Percentiles rank a stretch among this genome's conserved stretches.
Evolutionary conservation across 202 grass and related monocot species (phyloP).

Genomic region (Sporobolus alterniflorus): DNA sequence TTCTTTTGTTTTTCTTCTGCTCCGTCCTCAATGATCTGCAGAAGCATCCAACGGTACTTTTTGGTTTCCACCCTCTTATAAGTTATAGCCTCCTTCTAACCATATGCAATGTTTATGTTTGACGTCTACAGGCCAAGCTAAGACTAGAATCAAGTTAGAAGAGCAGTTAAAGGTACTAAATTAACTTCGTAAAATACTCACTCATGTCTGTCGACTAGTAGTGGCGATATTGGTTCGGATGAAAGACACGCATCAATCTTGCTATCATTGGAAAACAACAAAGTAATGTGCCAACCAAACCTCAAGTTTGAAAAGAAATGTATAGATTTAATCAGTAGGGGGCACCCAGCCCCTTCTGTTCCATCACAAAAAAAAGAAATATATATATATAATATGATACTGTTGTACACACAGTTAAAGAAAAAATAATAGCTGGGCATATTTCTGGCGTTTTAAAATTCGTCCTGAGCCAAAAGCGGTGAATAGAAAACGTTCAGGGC

Average conservation of each 20-base stretch:
- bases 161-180: constrained; percentile 23
- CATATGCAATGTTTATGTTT: not conserved
- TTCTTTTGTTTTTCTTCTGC: not conserved
- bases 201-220: constrained; percentile 27
- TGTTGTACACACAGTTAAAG: not conserved
- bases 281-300: constrained; percentile 15
- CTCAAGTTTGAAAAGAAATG: not conserved
- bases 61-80: not conserved
- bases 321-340: no score
- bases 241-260: constrained; percentile 21
- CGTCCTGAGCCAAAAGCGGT: constrained; percentile 27
- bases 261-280: constrained; percentile 41
- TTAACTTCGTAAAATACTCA: not conserved
- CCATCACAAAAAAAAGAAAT: no score
- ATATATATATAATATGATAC: not conserved
- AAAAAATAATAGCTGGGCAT: not conserved
- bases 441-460: not conserved
- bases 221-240: constrained; percentile 5
- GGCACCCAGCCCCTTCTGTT: no score
- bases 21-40: not conserved
- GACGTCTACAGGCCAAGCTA: not conserved
- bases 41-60: constrained; percentile 17
- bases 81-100: constrained; percentile 30
- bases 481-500: constrained; percentile 36
- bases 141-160: not conserved